Evolutionary conservation across 73 alveolate species (phyloP).

Genomic region (Paramecium primaurelia): DNA sequence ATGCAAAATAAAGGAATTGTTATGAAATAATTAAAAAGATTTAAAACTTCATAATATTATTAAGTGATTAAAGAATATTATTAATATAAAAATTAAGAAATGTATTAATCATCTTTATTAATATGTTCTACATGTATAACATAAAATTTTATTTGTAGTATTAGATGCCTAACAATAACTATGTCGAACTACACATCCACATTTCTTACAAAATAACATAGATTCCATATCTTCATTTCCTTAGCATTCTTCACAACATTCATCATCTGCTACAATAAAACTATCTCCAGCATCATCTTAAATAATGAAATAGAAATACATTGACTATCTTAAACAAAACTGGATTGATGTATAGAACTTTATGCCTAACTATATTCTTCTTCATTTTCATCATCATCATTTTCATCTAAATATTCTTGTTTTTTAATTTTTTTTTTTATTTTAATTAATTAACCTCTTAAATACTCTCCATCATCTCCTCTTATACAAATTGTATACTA

Average conservation of each 20-base stretch:
- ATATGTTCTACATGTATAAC: neutral
- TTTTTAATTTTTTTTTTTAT: neutral
- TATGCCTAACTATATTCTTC: neutral
- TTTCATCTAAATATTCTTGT: neutral
- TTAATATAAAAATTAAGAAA: neutral
- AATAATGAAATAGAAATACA: neutral
- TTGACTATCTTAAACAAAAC: neutral
- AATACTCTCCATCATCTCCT: slow-evolving; percentile 11
- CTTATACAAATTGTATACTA: neutral
- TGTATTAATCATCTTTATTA: neutral
- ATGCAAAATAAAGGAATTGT: neutral
- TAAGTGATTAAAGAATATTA: neutral
- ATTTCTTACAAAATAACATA: neutral
- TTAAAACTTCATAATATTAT: neutral
- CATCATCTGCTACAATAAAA: slow-evolving; percentile 11
- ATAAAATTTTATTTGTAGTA: neutral
- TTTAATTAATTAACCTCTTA: neutral
- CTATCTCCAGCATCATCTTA: slow-evolving; percentile 23
- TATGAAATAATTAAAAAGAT: neutral
- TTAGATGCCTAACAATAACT: neutral
- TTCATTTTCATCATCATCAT: neutral
- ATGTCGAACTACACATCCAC: neutral
- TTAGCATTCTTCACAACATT: neutral
- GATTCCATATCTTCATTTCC: neutral
- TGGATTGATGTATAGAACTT: neutral